Evolutionary conservation across 768 basidiomycete genomes (phyloP).

Genomic region (Leccinum ochraceum): DNA sequence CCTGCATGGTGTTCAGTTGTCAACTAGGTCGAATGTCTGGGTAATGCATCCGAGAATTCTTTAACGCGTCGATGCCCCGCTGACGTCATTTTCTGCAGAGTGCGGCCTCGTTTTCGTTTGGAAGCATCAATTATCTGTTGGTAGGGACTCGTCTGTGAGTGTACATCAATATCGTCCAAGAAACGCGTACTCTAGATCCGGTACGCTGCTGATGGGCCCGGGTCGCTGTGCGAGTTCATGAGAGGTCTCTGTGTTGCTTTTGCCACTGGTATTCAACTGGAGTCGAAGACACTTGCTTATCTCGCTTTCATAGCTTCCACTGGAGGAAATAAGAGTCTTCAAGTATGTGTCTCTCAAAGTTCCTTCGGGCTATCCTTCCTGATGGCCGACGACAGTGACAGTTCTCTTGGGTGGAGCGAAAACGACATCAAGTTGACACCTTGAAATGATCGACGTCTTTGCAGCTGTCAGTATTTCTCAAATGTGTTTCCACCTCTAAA

Average conservation of each 20-base stretch:
- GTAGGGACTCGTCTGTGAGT: slow-evolving; percentile 2
- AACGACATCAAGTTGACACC: neutral
- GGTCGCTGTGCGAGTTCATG: slow-evolving; percentile 15
- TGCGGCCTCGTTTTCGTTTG: neutral
- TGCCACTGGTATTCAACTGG: neutral
- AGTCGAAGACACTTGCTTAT: neutral
- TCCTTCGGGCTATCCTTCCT: neutral
- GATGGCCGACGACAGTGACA: slow-evolving; percentile 1
- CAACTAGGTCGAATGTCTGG: slow-evolving; percentile 22
- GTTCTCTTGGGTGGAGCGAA: neutral
- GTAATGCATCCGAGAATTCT: neutral
- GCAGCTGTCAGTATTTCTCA: slow-evolving; percentile 9
- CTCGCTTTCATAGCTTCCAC: slow-evolving; percentile 10
- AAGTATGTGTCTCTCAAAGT: slow-evolving; percentile 7
- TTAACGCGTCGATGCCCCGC: neutral
- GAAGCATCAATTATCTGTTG: neutral
- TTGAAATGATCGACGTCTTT: neutral
- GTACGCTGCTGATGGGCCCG: slow-evolving; percentile 14
- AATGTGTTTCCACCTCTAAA: neutral
- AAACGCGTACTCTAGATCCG: slow-evolving; percentile 15
- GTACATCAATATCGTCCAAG: neutral
- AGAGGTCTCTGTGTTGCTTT: neutral
- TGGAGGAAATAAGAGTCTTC: neutral
- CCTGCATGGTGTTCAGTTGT: neutral
- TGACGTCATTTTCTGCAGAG: neutral